Percentiles rank a stretch among this genome's conserved stretches.
Conservation (phyloP, 2,329 filamentous ascomycete species). For the Penicillium glabrum region DNA sequence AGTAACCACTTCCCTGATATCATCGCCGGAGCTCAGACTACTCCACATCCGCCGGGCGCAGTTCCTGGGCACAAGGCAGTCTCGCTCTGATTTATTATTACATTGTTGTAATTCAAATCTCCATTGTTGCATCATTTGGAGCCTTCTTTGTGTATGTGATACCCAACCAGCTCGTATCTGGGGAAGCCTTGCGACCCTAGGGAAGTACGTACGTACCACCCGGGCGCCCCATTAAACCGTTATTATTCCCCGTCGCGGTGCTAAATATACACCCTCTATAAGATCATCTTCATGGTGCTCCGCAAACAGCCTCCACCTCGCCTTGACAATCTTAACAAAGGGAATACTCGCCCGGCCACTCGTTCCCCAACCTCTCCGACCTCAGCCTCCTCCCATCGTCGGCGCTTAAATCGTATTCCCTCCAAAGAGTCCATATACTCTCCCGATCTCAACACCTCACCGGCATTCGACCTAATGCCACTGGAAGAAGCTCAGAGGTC, state of each 20-base stretch:
- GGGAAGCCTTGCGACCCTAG: slow-evolving; percentile 1
- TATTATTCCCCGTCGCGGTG: not conserved
- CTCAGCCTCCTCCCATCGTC: slow-evolving; percentile 27
- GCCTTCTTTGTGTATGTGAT: not conserved
- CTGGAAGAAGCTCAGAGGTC: slow-evolving; percentile 39
- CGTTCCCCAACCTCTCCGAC: slow-evolving; percentile 36
- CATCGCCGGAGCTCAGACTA: not conserved
- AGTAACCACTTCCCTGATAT: not conserved
- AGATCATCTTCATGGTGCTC: slow-evolving; percentile 38
- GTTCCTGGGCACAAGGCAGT: not conserved
- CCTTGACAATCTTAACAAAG: slow-evolving; percentile 33
- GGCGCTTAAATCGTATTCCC: slow-evolving; percentile 26
- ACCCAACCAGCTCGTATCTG: not conserved
- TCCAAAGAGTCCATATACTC: slow-evolving; percentile 37
- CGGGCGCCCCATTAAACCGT: not conserved
- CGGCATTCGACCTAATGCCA: slow-evolving; percentile 39
- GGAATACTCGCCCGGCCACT: slow-evolving; percentile 29
- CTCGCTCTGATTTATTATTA: not conserved
- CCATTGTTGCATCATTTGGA: not conserved
- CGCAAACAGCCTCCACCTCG: slow-evolving; percentile 40
- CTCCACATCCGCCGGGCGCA: not conserved
- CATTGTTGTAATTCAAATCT: not conserved
- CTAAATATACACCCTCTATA: not conserved
- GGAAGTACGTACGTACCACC: not conserved
- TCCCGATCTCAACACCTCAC: slow-evolving; percentile 39